A percentile compares a stretch with the other conserved stretches of the same genome.
phyloP scores from a whole-genome alignment of 768 basidiomycete genomes.

The Naganishia vishniacii region DNA sequence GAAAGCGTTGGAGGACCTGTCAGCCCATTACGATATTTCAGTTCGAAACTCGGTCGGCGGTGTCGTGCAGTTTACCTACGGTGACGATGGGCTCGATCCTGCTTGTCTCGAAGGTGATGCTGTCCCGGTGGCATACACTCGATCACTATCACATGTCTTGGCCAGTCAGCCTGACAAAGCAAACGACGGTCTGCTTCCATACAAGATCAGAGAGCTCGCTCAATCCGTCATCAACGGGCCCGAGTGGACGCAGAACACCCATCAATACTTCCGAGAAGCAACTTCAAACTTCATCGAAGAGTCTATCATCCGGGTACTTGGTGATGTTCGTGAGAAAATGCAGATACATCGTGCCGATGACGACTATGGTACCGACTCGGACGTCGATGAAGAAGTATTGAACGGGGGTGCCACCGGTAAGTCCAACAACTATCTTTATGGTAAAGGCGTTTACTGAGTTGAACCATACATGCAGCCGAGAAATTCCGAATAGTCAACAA shows the following conservation, averaged over 20 bases:
- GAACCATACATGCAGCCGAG: slow-evolving; percentile 41
- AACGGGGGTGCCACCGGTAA: slow-evolving; percentile 68
- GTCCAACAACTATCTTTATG: slow-evolving; percentile 32
- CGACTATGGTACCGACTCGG: slow-evolving; percentile 66
- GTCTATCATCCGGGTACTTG: slow-evolving; percentile 63
- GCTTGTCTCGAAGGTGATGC: slow-evolving; percentile 93
- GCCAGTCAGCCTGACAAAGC: slow-evolving; percentile 63
- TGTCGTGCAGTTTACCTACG: slow-evolving; percentile 93
- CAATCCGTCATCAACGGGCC: slow-evolving; percentile 30
- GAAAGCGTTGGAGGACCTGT: slow-evolving; percentile 97
- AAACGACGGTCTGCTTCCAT: slow-evolving; percentile 66
- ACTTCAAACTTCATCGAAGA: slow-evolving; percentile 62
- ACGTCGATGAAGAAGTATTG: slow-evolving; percentile 54
- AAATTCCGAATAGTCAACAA: slow-evolving; percentile 63
- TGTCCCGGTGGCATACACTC: slow-evolving; percentile 80
- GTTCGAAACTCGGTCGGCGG: slow-evolving; percentile 92
- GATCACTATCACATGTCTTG: slow-evolving; percentile 78
- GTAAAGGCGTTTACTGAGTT: not conserved
- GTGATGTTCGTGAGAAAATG: slow-evolving; percentile 61
- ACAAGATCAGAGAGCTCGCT: slow-evolving; percentile 71
- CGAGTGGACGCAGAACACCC: slow-evolving; percentile 40
- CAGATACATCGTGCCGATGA: slow-evolving; percentile 76
- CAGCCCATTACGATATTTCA: slow-evolving; percentile 89
- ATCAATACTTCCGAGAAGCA: slow-evolving; percentile 43
- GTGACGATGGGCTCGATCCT: slow-evolving; percentile 94